Evolutionary conservation across 2,329 filamentous ascomycete species (phyloP).

Genomic region (Pseudocercospora fijiensis): DNA sequence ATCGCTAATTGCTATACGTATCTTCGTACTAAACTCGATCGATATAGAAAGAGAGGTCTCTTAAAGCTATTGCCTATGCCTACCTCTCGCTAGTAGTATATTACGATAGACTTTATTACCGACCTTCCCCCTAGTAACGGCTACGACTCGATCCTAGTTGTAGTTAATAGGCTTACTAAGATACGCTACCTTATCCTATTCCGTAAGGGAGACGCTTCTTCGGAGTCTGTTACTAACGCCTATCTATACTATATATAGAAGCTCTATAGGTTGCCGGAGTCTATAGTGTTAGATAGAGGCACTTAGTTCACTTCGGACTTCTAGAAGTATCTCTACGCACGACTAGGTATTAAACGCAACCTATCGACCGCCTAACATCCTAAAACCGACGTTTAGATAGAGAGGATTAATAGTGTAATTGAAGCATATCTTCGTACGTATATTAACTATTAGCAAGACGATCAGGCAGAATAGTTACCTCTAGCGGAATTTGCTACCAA

Average conservation of each 20-base stretch:
- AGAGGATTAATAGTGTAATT: background rate
- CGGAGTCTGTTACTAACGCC: background rate
- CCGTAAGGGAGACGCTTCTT: background rate
- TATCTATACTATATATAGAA: background rate
- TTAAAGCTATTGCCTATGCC: too few species aligned
- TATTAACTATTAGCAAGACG: background rate
- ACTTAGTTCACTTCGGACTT: background rate
- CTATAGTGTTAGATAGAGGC: background rate
- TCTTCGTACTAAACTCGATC: too few species aligned
- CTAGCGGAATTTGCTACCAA: background rate
- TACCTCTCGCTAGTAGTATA: background rate
- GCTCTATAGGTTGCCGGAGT: background rate
- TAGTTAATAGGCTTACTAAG: background rate
- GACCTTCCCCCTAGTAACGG: background rate
- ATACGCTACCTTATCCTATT: background rate
- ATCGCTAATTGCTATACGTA: too few species aligned
- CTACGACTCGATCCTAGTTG: background rate
- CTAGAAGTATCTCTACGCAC: background rate
- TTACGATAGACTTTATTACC: background rate
- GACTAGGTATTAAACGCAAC: background rate
- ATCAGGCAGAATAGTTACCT: background rate
- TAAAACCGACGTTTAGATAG: background rate
- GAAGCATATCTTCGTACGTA: background rate
- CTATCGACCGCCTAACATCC: background rate
- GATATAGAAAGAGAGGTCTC: too few species aligned